Evolutionary conservation across 208 protist genomes (phyloP).

Genomic region (Leishmania tropica): DNA sequence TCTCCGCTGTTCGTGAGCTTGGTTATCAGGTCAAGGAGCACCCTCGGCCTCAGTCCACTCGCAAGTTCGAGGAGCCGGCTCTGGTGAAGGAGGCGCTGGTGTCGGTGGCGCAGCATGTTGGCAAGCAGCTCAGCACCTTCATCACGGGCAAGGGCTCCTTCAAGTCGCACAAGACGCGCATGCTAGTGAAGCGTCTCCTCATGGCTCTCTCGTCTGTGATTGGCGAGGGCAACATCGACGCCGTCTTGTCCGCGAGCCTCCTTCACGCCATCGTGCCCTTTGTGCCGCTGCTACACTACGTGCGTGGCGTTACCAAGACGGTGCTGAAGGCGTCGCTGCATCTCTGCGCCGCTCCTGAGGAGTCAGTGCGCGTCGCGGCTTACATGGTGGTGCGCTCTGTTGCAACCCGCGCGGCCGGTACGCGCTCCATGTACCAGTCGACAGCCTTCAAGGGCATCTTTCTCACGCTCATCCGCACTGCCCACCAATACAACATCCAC

Average conservation of each 20-base stretch:
- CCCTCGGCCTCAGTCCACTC: conserved; percentile 58
- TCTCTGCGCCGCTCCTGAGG: conserved; percentile 77
- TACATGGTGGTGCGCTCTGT: conserved; percentile 89
- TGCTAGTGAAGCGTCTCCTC: conserved; percentile 79
- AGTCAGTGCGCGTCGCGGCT: conserved; percentile 81
- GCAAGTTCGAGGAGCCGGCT: conserved; percentile 91
- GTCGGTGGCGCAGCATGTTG: conserved; percentile 61
- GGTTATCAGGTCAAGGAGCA: conserved; percentile 77
- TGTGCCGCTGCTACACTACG: conserved; percentile 89
- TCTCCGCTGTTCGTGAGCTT: conserved; percentile 80
- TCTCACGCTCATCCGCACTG: conserved; percentile 88
- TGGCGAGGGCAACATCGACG: conserved; percentile 63
- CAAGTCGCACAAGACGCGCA: conserved; percentile 74
- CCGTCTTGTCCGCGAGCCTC: conserved; percentile 62
- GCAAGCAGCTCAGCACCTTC: conserved; percentile 62
- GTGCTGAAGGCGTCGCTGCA: conserved; percentile 73
- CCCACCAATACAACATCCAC: conserved; percentile 82
- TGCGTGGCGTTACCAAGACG: conserved; percentile 80
- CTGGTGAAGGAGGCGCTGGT: conserved; percentile 87
- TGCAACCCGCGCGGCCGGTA: conserved; percentile 85
- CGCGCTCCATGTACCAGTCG: conserved; percentile 91
- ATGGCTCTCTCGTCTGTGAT: conserved; percentile 65
- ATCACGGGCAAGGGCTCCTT: conserved; percentile 87
- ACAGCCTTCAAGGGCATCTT: conserved; percentile 94
- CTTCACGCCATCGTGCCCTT: conserved; percentile 80